phyloP scores from a whole-genome alignment of 2,329 filamentous ascomycete species.

The Colletotrichum phormii region DNA sequence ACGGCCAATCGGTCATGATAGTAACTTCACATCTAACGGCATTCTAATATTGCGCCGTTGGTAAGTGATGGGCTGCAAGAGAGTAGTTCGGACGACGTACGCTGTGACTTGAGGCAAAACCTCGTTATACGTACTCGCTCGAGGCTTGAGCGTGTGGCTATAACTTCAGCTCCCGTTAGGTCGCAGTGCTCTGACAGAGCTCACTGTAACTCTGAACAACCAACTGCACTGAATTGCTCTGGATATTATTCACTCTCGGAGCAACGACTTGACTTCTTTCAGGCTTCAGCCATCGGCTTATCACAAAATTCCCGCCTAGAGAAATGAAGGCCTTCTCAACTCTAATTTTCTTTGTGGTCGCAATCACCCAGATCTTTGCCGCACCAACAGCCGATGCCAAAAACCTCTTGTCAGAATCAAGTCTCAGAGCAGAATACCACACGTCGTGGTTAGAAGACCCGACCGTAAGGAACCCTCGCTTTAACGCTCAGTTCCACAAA shows the following conservation, averaged over 20 bases:
- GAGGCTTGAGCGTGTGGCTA: background rate
- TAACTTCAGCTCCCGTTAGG: background rate
- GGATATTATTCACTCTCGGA: background rate
- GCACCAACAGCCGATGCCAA: background rate
- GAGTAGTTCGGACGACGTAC: slow-evolving; percentile 1
- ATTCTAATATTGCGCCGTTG: background rate
- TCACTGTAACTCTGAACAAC: background rate
- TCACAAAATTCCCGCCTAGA: background rate
- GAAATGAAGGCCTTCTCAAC: background rate
- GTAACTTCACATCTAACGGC: background rate
- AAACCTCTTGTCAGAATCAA: background rate
- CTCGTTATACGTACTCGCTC: background rate
- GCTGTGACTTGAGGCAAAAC: background rate
- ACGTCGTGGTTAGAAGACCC: slow-evolving; percentile 2
- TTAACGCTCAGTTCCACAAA: background rate
- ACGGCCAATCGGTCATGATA: background rate
- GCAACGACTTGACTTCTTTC: background rate
- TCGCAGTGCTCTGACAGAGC: background rate
- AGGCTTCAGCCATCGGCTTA: background rate
- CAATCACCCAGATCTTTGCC: background rate
- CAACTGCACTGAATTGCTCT: too few relatives aligned
- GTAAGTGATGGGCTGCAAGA: background rate
- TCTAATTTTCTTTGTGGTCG: background rate
- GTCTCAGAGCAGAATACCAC: background rate
- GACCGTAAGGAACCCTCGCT: background rate